Conservation (phyloP, 208 protist species). For the Leishmania turanica region DNA sequence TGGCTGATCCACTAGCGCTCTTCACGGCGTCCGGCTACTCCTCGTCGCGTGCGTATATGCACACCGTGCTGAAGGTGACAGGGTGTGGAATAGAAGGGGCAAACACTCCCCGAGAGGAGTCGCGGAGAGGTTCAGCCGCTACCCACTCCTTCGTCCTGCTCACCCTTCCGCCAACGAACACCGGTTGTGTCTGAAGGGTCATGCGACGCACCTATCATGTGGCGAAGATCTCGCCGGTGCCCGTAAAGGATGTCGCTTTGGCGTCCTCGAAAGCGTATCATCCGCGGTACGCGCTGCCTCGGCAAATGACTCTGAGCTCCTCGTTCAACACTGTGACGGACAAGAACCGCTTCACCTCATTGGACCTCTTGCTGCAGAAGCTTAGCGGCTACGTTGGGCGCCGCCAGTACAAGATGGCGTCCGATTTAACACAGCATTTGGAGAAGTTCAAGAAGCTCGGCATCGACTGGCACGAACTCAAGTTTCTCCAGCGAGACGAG, state of each 20-base stretch:
- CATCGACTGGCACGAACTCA: slow-evolving; percentile 91
- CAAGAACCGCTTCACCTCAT: slow-evolving; percentile 78
- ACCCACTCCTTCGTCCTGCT: not conserved
- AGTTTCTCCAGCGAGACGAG: slow-evolving; percentile 63
- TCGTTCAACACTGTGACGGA: slow-evolving; percentile 76
- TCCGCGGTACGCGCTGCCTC: slow-evolving; percentile 61
- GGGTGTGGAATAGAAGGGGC: not conserved
- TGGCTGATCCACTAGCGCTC: not conserved
- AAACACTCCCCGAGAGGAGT: not conserved
- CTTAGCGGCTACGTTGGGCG: slow-evolving; percentile 82
- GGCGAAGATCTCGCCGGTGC: slow-evolving; percentile 52
- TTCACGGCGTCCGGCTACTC: not conserved
- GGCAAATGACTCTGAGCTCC: slow-evolving; percentile 65
- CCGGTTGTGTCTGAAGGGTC: too few relatives aligned
- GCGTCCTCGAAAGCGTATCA: slow-evolving; percentile 44
- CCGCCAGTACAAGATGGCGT: slow-evolving; percentile 85
- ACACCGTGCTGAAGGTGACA: too few relatives aligned
- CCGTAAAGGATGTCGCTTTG: slow-evolving; percentile 47
- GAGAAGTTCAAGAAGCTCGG: slow-evolving; percentile 61
- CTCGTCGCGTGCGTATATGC: not conserved
- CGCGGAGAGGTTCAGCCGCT: not conserved
- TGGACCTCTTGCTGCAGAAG: slow-evolving; percentile 71
- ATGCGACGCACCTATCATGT: slow-evolving; percentile 13
- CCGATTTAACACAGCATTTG: slow-evolving; percentile 46
- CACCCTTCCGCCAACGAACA: not conserved